A percentile compares a stretch with the other conserved stretches of the same genome.
Evolutionary conservation across 1,139 yeast species (phyloP).

Genomic region (Ashbya aceris): DNA sequence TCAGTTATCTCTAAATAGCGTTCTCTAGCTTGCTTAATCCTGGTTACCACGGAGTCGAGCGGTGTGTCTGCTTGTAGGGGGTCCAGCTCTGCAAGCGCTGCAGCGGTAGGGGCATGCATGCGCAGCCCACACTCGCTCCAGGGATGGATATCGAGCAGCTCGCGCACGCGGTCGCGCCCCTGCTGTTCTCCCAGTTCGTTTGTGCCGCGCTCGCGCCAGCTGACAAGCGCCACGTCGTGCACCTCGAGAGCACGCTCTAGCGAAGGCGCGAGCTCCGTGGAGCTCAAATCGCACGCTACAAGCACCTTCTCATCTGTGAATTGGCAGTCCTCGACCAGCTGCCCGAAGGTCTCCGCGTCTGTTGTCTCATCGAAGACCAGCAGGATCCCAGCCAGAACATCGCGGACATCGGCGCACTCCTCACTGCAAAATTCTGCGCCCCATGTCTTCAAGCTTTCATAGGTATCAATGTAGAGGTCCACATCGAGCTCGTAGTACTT

Average conservation of each 20-base stretch:
- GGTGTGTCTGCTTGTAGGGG: neutral
- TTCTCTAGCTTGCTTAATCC: conserved; percentile 18
- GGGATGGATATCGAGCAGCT: conserved; percentile 25
- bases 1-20: conserved; percentile 11
- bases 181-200: conserved; percentile 23
- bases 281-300: conserved; percentile 2
- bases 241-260: neutral
- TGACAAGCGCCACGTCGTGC: conserved; percentile 17
- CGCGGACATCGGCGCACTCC: conserved; percentile 23
- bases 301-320: neutral
- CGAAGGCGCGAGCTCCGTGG: neutral
- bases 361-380: conserved; percentile 7
- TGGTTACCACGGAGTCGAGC: conserved; percentile 12
- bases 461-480: conserved; percentile 29
- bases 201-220: conserved; percentile 9
- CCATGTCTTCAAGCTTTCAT: conserved; percentile 22
- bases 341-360: neutral
- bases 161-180: conserved; percentile 22
- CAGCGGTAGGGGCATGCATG: neutral
- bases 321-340: neutral
- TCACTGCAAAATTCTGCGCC: conserved; percentile 15
- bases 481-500: conserved; percentile 24
- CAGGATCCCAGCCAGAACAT: conserved; percentile 26
- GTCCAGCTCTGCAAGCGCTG: neutral
- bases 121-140: conserved; percentile 17